These are phyloP conservation scores for Pulveroboletus sp. DNA, from an alignment of 768 basidiomycete species.

Conservation along the genomic window DNA sequence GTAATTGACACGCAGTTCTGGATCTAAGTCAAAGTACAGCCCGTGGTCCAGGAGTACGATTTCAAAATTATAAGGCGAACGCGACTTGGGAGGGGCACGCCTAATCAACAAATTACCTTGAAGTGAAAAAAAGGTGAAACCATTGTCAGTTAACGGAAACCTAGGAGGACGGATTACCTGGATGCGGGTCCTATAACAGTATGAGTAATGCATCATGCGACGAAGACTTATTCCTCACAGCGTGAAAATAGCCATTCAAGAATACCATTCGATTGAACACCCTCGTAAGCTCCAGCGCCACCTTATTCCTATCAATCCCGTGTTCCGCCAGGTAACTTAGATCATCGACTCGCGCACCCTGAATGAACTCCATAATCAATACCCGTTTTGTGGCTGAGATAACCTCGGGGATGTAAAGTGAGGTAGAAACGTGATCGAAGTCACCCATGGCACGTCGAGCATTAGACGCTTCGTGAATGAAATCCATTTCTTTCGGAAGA, in stretches of 20 bases:
- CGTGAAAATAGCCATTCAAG: conserved; percentile 86
- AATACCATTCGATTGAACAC: conserved; percentile 98
- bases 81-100: conserved; percentile 53
- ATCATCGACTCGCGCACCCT: conserved; percentile 87
- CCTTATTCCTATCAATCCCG: conserved; percentile 89
- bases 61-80: conserved; percentile 92
- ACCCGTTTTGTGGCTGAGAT: conserved; percentile 78
- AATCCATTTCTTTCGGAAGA: conserved; percentile 92
- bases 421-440: conserved; percentile 66
- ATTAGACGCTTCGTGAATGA: conserved; percentile 84
- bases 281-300: conserved; percentile 81
- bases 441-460: conserved; percentile 65
- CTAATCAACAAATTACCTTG: conserved; percentile 89
- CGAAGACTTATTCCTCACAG: conserved; percentile 42
- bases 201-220: conserved; percentile 10
- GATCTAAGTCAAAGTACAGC: conserved; percentile 86
- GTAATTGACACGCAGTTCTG: conserved; percentile 75
- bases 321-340: conserved; percentile 74
- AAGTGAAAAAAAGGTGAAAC: neutral
- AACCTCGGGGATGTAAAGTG: conserved; percentile 85
- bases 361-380: conserved; percentile 91
- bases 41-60: conserved; percentile 94
- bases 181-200: conserved; percentile 71
- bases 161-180: conserved; percentile 42
- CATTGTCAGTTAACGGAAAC: conserved; percentile 1